phyloP scores from a whole-genome alignment of 805 yeast species.

The Yamadazyma olivae region DNA sequence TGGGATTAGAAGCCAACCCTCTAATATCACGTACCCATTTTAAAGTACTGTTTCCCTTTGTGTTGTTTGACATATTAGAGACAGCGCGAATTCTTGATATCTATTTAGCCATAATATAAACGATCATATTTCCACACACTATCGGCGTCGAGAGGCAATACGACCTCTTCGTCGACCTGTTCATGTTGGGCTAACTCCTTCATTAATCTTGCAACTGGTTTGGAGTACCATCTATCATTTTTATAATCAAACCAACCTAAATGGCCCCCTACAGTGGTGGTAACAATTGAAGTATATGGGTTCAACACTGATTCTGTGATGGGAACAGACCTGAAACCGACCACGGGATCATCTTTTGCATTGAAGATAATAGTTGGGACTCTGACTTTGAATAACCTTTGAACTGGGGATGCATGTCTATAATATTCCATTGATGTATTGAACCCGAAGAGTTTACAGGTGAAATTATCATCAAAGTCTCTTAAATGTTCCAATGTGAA shows the following conservation, averaged over 20 bases:
- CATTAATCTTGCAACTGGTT: constrained; percentile 33
- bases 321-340: constrained; percentile 54
- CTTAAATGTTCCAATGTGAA: constrained; percentile 36
- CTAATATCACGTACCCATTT: constrained; percentile 14
- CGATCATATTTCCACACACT: constrained; percentile 35
- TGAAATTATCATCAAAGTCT: constrained; percentile 62
- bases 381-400: constrained; percentile 51
- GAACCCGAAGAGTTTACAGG: constrained; percentile 62
- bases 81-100: not conserved
- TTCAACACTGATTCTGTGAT: constrained; percentile 45
- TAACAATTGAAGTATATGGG: constrained; percentile 56
- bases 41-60: not conserved
- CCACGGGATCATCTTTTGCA: constrained; percentile 67
- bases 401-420: constrained; percentile 60
- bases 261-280: constrained; percentile 72
- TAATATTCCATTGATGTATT: constrained; percentile 62
- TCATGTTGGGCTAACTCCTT: constrained; percentile 28
- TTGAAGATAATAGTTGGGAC: constrained; percentile 63
- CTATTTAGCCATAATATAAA: constrained; percentile 8
- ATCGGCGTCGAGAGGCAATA: constrained; percentile 27
- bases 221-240: constrained; percentile 37
- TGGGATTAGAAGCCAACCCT: constrained; percentile 13
- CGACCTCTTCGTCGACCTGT: constrained; percentile 13
- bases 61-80: too few relatives aligned
- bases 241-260: constrained; percentile 46